phyloP scores from a whole-genome alignment of 306 rosid genomes.

The Malus sylvestris region DNA sequence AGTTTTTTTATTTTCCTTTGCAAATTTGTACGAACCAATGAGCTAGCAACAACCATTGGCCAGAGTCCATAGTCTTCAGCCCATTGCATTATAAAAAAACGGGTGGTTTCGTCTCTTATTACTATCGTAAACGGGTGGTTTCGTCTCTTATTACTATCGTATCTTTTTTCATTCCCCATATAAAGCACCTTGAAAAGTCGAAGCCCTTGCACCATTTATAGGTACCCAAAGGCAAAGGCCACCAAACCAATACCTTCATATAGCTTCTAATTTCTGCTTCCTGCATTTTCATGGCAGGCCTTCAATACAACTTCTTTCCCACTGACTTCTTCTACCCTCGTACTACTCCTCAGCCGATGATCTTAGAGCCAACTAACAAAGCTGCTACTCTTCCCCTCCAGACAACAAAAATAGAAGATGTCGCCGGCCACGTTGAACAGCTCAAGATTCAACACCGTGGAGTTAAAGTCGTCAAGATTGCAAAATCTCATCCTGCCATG shows the following conservation, averaged over 20 bases:
- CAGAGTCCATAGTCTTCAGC: too few relatives aligned
- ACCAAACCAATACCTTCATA: background rate
- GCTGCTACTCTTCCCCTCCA: constrained; percentile 1
- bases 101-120: too few relatives aligned
- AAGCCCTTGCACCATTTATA: background rate
- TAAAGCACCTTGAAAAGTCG: too few relatives aligned
- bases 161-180: too few relatives aligned
- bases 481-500: background rate
- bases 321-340: constrained; percentile 13
- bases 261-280: background rate
- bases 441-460: background rate
- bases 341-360: background rate
- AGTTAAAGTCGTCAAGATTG: background rate
- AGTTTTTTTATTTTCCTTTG: too few relatives aligned
- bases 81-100: too few relatives aligned
- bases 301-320: constrained; percentile 15
- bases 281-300: constrained; percentile 19
- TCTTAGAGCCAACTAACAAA: background rate
- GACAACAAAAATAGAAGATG: background rate
- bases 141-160: too few relatives aligned
- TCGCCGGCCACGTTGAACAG: background rate
- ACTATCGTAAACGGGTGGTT: too few relatives aligned
- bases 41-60: too few relatives aligned
- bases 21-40: too few relatives aligned
- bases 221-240: background rate